A percentile compares a stretch with the other conserved stretches of the same genome.
Evolutionary conservation across 1,284 basidiomycete genomes (phyloP).

Genomic region (Sporisorium exsertum): DNA sequence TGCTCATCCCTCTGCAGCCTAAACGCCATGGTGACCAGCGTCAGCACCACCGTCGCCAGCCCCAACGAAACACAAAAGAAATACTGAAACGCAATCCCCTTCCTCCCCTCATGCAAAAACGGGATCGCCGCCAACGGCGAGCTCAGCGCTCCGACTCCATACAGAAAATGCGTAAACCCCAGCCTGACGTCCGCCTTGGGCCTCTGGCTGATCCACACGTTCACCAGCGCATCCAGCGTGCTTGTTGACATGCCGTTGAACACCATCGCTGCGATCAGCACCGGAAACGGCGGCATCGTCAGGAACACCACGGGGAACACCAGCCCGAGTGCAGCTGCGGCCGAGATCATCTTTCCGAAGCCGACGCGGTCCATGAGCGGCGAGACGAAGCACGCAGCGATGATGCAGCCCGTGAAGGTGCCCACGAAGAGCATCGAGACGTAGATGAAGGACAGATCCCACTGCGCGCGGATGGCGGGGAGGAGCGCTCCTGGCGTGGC

Average conservation of each 20-base stretch:
- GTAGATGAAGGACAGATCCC: conserved; percentile 38
- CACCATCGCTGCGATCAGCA: conserved; percentile 46
- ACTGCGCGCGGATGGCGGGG: conserved; percentile 48
- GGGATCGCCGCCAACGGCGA: conserved; percentile 52
- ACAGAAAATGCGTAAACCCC: conserved; percentile 50
- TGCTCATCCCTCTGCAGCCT: conserved; percentile 36
- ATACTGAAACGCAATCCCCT: conserved; percentile 38
- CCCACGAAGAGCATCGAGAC: conserved; percentile 53
- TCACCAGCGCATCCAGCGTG: conserved; percentile 41
- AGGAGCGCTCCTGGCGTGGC: conserved; percentile 48
- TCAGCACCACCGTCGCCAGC: conserved; percentile 27
- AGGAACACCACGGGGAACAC: conserved; percentile 41
- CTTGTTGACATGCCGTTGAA: conserved; percentile 35
- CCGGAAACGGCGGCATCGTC: conserved; percentile 48
- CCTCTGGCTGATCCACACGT: conserved; percentile 45
- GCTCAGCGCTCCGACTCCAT: conserved; percentile 53
- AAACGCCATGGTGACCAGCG: conserved; percentile 38
- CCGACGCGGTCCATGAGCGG: conserved; percentile 41
- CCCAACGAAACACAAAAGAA: conserved; percentile 48
- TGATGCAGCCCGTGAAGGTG: conserved; percentile 51
- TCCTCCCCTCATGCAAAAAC: conserved; percentile 30
- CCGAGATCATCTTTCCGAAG: conserved; percentile 41
- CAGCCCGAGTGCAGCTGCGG: conserved; percentile 25
- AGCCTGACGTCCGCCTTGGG: conserved; percentile 46
- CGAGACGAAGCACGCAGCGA: conserved; percentile 33